Conservation (phyloP, 2,329 filamentous ascomycete species). For the Graphiopsis chlorocephala region DNA sequence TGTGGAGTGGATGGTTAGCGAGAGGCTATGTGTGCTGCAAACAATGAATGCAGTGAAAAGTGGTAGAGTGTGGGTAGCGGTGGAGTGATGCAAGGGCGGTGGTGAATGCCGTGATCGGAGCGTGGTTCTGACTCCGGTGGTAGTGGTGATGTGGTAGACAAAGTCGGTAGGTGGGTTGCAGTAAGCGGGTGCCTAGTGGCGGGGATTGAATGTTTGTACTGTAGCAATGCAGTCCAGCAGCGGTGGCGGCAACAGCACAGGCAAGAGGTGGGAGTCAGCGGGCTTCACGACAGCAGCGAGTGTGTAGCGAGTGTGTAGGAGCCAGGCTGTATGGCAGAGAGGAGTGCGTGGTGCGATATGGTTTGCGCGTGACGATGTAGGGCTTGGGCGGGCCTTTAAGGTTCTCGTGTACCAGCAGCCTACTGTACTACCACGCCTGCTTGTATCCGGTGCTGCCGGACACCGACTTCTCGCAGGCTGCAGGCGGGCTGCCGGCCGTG, state of each 20-base stretch:
- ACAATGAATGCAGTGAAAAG: not conserved
- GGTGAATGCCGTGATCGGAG: constrained; percentile 15
- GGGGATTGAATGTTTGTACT: not conserved
- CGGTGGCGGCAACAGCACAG: not conserved
- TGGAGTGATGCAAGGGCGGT: constrained; percentile 9
- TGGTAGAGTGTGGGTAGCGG: not conserved
- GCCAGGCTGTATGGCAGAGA: not conserved
- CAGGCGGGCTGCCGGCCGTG: not conserved
- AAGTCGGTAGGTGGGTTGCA: not conserved
- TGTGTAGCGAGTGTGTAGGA: not conserved
- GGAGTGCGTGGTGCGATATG: not conserved
- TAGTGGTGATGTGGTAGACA: not conserved
- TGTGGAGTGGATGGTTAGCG: not conserved
- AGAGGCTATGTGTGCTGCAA: not conserved
- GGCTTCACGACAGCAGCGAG: not conserved
- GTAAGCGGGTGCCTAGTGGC: not conserved
- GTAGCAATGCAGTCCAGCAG: not conserved
- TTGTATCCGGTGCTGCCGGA: not conserved
- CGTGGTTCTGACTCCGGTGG: not conserved
- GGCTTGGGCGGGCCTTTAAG: not conserved
- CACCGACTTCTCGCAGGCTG: not conserved
- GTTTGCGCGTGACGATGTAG: constrained; percentile 1
- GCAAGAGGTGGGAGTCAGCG: not conserved
- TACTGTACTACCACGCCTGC: not conserved
- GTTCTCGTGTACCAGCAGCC: not conserved